Evolutionary conservation across 1,284 basidiomycete genomes (phyloP).

Genomic region (Exobasidium rhododendri): DNA sequence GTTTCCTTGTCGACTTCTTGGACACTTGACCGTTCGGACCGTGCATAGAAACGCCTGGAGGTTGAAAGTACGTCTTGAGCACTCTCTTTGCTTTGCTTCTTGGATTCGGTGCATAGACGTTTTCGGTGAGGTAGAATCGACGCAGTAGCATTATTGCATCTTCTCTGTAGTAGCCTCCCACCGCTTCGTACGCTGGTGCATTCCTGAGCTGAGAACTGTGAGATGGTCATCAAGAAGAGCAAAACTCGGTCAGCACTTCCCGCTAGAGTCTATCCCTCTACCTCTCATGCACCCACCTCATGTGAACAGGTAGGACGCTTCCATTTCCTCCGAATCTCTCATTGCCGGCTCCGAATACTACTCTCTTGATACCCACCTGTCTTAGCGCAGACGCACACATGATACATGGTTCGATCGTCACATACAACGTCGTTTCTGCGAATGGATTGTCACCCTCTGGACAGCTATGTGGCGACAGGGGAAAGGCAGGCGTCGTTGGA

Average conservation of each 20-base stretch:
- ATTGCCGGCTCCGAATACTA: constrained; percentile 91
- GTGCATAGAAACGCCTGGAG: constrained; percentile 53
- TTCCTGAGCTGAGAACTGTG: constrained; percentile 46
- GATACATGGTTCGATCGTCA: constrained; percentile 98
- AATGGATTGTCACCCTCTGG: constrained; percentile 59
- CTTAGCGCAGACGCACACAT: constrained; percentile 96
- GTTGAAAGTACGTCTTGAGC: constrained; percentile 51
- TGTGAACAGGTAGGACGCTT: constrained; percentile 84
- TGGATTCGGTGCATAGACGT: constrained; percentile 64
- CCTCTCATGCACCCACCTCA: constrained; percentile 63
- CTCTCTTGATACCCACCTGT: constrained; percentile 84
- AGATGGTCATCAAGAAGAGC: too few species aligned
- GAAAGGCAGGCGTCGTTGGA: constrained; percentile 55
- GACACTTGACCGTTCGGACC: constrained; percentile 23
- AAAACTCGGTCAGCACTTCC: too few species aligned
- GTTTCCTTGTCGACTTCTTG: background rate
- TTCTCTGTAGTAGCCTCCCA: constrained; percentile 79
- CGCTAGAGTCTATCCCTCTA: too few species aligned
- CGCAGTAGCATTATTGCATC: constrained; percentile 93
- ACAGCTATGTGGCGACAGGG: constrained; percentile 33
- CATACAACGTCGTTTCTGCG: constrained; percentile 80
- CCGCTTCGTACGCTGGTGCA: constrained; percentile 73
- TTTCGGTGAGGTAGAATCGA: constrained; percentile 92
- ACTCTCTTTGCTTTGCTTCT: constrained; percentile 46
- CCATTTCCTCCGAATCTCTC: constrained; percentile 97